Evolutionary conservation across 164 flowering plant species (phyloP), one percentile per base, ranked within the genome.

Genomic region (Saururus chinensis): DNA sequence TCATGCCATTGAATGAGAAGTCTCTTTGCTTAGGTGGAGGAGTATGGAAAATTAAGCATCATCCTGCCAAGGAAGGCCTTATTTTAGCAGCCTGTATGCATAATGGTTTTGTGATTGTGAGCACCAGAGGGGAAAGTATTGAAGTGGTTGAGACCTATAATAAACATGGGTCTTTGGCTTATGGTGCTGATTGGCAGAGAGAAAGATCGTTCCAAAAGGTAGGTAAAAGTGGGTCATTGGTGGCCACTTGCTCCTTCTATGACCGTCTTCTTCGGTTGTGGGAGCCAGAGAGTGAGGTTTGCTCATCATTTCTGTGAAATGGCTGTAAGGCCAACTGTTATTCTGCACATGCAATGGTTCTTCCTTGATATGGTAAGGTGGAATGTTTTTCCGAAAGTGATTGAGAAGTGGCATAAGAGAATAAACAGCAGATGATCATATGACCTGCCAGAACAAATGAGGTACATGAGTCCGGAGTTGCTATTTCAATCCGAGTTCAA

Each of bases 81-180:
- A 72, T 91, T 51, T 70, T 95, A 76, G 81, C 92, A 14, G 97
- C 99, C 55, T 95, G 99, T 72, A 95, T 91, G 97, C 99, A 95
- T 75, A 89, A 87, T 65, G 97, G 99, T 0, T 88, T 88, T 74
- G 81, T 85, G 52, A 58, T 91, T 65, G 88, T 81, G 9, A 80
- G 70, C 53, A 63, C 73, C 9, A 60, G 66, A 40, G 82, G 74
- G 12, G 80, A 73, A 49, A 60, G 68, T 30, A 62, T 76, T 22
- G 77, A 79, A 66, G 76, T 85, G 7, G 13, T 82, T 26, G 95
- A 90, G 74, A 81, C 82, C 35, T 93, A 83, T 56, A 65, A 40
- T 12, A 81, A 83, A 68, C 95, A 88, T 62, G 81, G 62, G 52
- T 95, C 96, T 11, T 84, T 95, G 65, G 97, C 97, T 11, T 91